These are phyloP conservation scores for Colletotrichum sidae DNA, from an alignment of 2,329 filamentous ascomycete genomes.

Conservation along the genomic window DNA sequence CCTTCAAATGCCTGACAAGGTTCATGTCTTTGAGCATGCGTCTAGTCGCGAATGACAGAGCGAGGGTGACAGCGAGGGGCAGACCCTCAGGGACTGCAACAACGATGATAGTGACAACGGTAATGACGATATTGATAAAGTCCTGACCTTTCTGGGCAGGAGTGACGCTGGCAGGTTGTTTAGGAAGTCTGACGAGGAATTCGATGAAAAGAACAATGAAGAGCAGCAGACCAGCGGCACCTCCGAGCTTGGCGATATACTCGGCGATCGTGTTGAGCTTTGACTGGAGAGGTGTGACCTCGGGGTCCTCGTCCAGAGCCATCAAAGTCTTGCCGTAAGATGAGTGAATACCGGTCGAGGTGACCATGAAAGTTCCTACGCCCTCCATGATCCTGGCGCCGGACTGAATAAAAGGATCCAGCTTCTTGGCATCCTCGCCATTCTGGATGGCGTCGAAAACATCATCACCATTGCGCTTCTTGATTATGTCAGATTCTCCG, in stretches of 20 bases:
- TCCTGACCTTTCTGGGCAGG: slow-evolving; percentile 82
- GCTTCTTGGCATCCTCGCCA: slow-evolving; percentile 74
- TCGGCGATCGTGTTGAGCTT: slow-evolving; percentile 81
- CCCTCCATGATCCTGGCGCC: slow-evolving; percentile 83
- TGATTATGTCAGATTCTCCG: slow-evolving; percentile 82
- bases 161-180: slow-evolving; percentile 58
- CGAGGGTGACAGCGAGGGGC: slow-evolving; percentile 81
- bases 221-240: slow-evolving; percentile 79
- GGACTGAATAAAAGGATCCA: slow-evolving; percentile 89
- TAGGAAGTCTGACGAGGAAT: slow-evolving; percentile 77
- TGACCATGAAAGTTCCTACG: slow-evolving; percentile 79
- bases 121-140: slow-evolving; percentile 81
- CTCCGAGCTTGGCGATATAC: slow-evolving; percentile 82
- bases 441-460: slow-evolving; percentile 77
- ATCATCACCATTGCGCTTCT: slow-evolving; percentile 74
- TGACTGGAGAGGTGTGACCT: slow-evolving; percentile 81
- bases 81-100: slow-evolving; percentile 84
- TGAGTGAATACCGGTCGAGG: slow-evolving; percentile 78
- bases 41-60: slow-evolving; percentile 80
- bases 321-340: slow-evolving; percentile 82
- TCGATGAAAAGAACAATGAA: slow-evolving; percentile 90
- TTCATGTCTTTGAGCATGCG: slow-evolving; percentile 84
- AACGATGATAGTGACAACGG: slow-evolving; percentile 83
- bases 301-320: slow-evolving; percentile 78
- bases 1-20: slow-evolving; percentile 79